Percentiles rank a stretch among this genome's conserved stretches.
phyloP scores from a whole-genome alignment of 2,329 filamentous ascomycete species.

The Ascochyta rabiei region DNA sequence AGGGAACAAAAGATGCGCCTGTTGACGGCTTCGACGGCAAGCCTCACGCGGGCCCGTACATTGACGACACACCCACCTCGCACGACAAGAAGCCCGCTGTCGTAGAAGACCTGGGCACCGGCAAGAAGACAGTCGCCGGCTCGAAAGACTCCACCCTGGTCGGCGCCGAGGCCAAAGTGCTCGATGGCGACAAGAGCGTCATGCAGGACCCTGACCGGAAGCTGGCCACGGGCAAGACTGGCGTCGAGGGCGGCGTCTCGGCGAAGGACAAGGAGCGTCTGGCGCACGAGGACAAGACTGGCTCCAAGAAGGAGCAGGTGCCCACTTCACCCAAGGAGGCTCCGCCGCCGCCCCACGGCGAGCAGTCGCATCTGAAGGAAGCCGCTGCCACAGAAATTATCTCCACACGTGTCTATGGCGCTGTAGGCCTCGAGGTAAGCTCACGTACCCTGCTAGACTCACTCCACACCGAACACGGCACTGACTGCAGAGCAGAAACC shows the following conservation, averaged over 20 bases:
- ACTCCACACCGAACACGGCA: background rate
- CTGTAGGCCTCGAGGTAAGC: constrained; percentile 48
- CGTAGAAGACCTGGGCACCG: constrained; percentile 47
- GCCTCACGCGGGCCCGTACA: constrained; percentile 84
- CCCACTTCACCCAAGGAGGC: constrained; percentile 86
- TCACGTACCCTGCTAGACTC: background rate
- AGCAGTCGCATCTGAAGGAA: constrained; percentile 66
- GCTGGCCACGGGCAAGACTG: constrained; percentile 82
- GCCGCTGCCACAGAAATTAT: constrained; percentile 15
- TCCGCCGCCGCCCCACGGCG: constrained; percentile 79
- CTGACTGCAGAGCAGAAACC: constrained; percentile 67
- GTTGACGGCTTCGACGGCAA: constrained; percentile 93
- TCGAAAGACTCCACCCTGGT: constrained; percentile 35
- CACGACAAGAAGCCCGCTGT: constrained; percentile 41
- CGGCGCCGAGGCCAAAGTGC: constrained; percentile 51
- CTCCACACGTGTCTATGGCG: constrained; percentile 36
- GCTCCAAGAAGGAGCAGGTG: constrained; percentile 71
- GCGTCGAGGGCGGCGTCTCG: constrained; percentile 86
- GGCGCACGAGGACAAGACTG: constrained; percentile 68
- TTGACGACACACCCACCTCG: constrained; percentile 57
- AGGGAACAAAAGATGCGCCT: constrained; percentile 78
- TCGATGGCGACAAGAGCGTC: constrained; percentile 72
- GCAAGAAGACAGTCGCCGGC: constrained; percentile 35
- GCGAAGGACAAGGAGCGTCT: constrained; percentile 82
- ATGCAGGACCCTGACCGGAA: constrained; percentile 87